These are phyloP conservation scores for Mortierella sp. DNA, from an alignment of 371 early-diverging fungal genomes.

Conservation along the genomic window DNA sequence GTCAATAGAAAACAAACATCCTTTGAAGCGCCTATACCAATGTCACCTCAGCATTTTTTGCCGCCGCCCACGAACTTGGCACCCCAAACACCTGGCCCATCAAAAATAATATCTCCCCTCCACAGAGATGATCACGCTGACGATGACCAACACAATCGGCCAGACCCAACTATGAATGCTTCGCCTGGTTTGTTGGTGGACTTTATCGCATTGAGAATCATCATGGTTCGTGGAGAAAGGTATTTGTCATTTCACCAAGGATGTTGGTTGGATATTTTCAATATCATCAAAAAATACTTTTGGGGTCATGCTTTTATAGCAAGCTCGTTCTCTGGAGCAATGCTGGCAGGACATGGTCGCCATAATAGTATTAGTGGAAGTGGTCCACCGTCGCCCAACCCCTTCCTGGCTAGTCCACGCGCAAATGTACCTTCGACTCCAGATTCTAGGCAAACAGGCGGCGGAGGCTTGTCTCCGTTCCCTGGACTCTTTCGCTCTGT, in stretches of 20 bases:
- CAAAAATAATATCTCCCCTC: slow-evolving; percentile 10
- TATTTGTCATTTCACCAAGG: slow-evolving; percentile 45
- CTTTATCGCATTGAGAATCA: slow-evolving; percentile 69
- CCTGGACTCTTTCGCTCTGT: slow-evolving; percentile 21
- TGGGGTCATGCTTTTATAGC: slow-evolving; percentile 37
- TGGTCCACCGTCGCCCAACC: slow-evolving; percentile 31
- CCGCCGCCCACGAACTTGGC: slow-evolving; percentile 39
- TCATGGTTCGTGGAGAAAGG: slow-evolving; percentile 64
- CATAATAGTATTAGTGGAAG: slow-evolving; percentile 16
- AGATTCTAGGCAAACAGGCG: slow-evolving; percentile 4
- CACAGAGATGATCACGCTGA: slow-evolving; percentile 17
- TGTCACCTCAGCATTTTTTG: slow-evolving; percentile 40
- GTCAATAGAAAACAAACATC: slow-evolving; percentile 17
- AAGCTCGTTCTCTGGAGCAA: slow-evolving; percentile 21
- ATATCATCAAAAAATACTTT: slow-evolving; percentile 61
- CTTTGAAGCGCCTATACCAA: slow-evolving; percentile 4
- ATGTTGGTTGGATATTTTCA: slow-evolving; percentile 56
- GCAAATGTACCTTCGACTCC: slow-evolving; percentile 25
- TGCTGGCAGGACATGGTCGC: not conserved
- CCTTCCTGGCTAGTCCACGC: slow-evolving; percentile 32
- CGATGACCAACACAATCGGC: slow-evolving; percentile 17
- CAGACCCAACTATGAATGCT: slow-evolving; percentile 34
- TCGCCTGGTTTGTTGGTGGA: slow-evolving; percentile 56
- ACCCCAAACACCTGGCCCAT: slow-evolving; percentile 39
- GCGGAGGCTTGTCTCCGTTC: slow-evolving; percentile 8